Evolutionary conservation across 2,329 filamentous ascomycete genomes (phyloP).

Genomic region (Didymella pomorum): DNA sequence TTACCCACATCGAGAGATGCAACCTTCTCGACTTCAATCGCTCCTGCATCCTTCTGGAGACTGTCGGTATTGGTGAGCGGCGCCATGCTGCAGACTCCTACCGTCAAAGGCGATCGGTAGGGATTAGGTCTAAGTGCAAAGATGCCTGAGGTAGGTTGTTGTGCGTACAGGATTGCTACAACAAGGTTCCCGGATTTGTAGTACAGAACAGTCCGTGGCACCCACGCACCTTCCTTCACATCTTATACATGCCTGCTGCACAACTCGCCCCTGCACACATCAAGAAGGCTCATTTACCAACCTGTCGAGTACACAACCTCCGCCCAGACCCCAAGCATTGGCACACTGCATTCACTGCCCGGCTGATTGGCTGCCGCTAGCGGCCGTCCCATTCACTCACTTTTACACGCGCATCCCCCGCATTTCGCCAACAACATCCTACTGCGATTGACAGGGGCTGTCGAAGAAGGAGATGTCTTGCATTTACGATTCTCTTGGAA

Average conservation of each 20-base stretch:
- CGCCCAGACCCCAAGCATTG: constrained; percentile 10
- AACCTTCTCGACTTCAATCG: constrained; percentile 29
- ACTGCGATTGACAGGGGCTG: background rate
- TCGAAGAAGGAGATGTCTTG: background rate
- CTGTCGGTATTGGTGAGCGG: constrained; percentile 8
- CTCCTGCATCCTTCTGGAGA: constrained; percentile 27
- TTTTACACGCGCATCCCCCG: constrained; percentile 8
- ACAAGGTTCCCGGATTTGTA: background rate
- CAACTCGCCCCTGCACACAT: background rate
- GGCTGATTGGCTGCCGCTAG: constrained; percentile 3
- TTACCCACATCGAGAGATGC: constrained; percentile 20
- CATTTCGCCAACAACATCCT: constrained; percentile 12
- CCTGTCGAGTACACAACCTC: background rate
- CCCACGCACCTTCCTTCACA: background rate
- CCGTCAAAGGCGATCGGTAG: background rate
- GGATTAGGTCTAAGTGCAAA: background rate
- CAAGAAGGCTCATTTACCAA: background rate
- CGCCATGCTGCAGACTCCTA: constrained; percentile 8
- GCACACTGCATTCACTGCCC: background rate
- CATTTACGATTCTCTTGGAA: background rate
- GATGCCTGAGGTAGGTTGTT: background rate
- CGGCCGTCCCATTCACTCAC: constrained; percentile 5
- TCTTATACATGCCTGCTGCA: background rate
- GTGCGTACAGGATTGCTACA: background rate
- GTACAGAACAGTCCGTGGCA: background rate